Evolutionary conservation across 2,329 filamentous ascomycete species (phyloP).

Genomic region (Curvularia spicifera): DNA sequence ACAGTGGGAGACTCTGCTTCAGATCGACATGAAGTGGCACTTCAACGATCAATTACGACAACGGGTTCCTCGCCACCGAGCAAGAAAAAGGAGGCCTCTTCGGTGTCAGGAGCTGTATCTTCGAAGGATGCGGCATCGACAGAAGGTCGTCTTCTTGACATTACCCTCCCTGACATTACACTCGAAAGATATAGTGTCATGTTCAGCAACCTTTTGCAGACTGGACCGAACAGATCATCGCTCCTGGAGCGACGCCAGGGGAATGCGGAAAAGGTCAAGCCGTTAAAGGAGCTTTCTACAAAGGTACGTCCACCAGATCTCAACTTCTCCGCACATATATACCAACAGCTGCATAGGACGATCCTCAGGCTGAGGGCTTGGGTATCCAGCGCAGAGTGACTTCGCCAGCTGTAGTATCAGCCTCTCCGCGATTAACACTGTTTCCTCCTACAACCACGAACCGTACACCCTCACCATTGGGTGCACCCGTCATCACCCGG

Average conservation of each 20-base stretch:
- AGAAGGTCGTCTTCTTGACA: constrained; percentile 61
- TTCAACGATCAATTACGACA: constrained; percentile 27
- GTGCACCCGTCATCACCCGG: constrained; percentile 25
- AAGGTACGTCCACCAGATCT: constrained; percentile 36
- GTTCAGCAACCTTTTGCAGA: constrained; percentile 77
- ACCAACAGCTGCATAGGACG: constrained; percentile 26
- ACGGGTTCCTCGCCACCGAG: constrained; percentile 28
- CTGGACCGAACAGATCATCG: constrained; percentile 31
- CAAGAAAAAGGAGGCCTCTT: constrained; percentile 10
- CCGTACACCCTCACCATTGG: constrained; percentile 38
- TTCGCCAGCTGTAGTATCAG: constrained; percentile 29
- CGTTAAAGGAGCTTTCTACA: constrained; percentile 39
- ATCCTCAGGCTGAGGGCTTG: constrained; percentile 20
- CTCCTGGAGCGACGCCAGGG: constrained; percentile 47
- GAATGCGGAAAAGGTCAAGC: constrained; percentile 44
- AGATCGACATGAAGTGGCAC: constrained; percentile 19
- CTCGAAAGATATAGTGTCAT: constrained; percentile 94
- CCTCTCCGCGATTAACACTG: constrained; percentile 35
- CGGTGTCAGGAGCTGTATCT: constrained; percentile 27
- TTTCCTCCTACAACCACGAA: constrained; percentile 38
- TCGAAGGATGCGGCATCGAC: constrained; percentile 15
- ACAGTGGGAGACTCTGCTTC: constrained; percentile 26
- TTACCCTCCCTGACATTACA: constrained; percentile 79
- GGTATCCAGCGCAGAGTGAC: constrained; percentile 41
- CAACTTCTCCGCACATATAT: background rate